Percentiles rank a stretch among this genome's conserved stretches.
phyloP scores from a whole-genome alignment of 2,329 filamentous ascomycete species.

The Aspergillus puulaauensis region DNA sequence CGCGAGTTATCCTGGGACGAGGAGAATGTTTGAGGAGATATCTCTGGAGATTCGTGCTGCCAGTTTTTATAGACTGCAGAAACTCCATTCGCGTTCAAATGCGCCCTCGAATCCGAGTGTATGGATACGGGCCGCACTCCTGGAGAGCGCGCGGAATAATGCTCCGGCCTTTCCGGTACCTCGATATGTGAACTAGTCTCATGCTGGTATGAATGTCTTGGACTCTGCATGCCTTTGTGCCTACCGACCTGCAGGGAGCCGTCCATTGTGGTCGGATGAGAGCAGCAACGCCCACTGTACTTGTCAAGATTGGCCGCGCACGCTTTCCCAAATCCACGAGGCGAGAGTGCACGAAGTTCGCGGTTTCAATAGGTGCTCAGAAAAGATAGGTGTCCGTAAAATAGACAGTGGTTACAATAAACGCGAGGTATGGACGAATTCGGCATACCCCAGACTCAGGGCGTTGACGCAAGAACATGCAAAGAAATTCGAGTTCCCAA shows the following conservation, averaged over 20 bases:
- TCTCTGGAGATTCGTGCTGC: not conserved
- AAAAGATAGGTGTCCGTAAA: not conserved
- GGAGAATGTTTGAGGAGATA: slow-evolving; percentile 2
- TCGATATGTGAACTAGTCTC: not conserved
- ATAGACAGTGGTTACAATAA: not conserved
- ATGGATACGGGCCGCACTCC: not conserved
- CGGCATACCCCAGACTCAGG: slow-evolving; percentile 17
- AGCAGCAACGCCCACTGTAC: not conserved
- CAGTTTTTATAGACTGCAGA: not conserved
- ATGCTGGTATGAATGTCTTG: slow-evolving; percentile 18
- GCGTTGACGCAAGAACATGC: not conserved
- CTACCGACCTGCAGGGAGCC: slow-evolving; percentile 9
- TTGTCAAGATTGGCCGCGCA: not conserved
- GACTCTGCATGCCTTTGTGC: slow-evolving; percentile 19
- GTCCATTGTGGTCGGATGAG: not conserved
- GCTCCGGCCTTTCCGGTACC: not conserved
- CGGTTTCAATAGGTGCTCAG: not conserved
- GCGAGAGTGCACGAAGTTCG: not conserved
- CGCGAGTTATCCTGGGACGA: slow-evolving; percentile 26
- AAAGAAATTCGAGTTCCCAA: not conserved
- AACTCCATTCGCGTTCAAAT: not conserved
- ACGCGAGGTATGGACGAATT: slow-evolving; percentile 4
- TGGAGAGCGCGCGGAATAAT: not conserved
- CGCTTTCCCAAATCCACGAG: not conserved
- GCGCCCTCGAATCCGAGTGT: not conserved